A percentile compares a stretch with the other conserved stretches of the same genome.
These are phyloP conservation scores for Zygoascus flipseniorum DNA, from an alignment of 805 yeast genomes.

Conservation along the genomic window DNA sequence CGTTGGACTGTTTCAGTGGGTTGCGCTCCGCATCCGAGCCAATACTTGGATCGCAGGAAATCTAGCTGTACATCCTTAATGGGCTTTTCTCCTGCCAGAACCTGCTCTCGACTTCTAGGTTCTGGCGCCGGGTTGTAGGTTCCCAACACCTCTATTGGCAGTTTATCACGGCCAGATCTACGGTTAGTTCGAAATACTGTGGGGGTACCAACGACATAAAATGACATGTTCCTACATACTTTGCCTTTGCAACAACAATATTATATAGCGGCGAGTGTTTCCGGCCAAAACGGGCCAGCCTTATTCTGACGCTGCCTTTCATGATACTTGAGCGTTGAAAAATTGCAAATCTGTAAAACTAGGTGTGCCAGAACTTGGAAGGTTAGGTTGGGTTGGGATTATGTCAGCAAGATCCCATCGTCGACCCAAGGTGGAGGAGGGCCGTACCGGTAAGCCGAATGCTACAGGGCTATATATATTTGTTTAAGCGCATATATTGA, in stretches of 20 bases:
- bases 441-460: too few species aligned
- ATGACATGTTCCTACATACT: slow-evolving; percentile 18
- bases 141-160: slow-evolving; percentile 93
- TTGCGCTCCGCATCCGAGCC: slow-evolving; percentile 97
- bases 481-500: too few species aligned
- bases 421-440: too few species aligned
- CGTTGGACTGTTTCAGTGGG: slow-evolving; percentile 76
- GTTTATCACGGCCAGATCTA: slow-evolving; percentile 67
- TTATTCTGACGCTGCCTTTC: slow-evolving; percentile 74
- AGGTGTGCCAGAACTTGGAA: too few species aligned
- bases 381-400: too few species aligned
- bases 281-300: slow-evolving; percentile 91
- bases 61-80: slow-evolving; percentile 76
- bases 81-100: slow-evolving; percentile 47
- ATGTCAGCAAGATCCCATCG: too few species aligned
- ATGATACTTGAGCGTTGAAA: slow-evolving; percentile 21
- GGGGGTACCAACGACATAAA: neutral
- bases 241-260: slow-evolving; percentile 75
- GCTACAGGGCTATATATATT: too few species aligned
- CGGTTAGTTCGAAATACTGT: neutral
- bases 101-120: slow-evolving; percentile 56
- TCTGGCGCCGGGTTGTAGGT: slow-evolving; percentile 81
- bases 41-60: slow-evolving; percentile 82
- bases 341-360: neutral
- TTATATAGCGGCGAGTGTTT: slow-evolving; percentile 81